Base-by-base conservation (phyloP, 2,329 filamentous ascomycete genomes). In the Berkeleyomyces rouxiae region DNA sequence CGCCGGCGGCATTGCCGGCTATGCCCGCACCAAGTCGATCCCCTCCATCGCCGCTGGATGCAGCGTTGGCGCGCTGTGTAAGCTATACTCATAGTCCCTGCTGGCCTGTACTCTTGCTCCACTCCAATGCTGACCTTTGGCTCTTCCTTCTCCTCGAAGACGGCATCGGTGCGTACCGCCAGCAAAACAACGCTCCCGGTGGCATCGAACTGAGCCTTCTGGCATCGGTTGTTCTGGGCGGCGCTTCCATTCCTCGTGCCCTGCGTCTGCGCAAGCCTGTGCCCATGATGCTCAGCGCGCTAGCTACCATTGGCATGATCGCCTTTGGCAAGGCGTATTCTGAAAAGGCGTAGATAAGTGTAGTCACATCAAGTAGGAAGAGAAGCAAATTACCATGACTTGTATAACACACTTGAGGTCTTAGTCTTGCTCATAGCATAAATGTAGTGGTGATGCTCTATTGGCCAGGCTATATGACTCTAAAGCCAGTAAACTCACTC, bases 151-250 rank as follows among this genome's bases (percentile, higher is more conserved):
- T 11, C 7, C 43, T 11, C 39, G 7, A 55, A 83, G 81, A 99
- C 74, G 84, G 84, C 33, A 77, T 96, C 51, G 89, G 90, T 66
- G 91, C 87, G 67, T 85, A 88, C 70, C 87, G 91, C 64, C 84
- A 96, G 66, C 84, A 86, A 69, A 85, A 83, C 68, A 78, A 80
- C 65, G 81, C 90, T 71, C 72, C 87, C 2, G 96, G 93, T 72
- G 93, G 92, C 66, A 76, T 95, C 68, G 93, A 97, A 74, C 77
- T 96, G 51, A 88, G 87, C n/a, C 80, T 99, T 7, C 78, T 96
- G 51, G 93, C 93, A 3, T 95, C 89, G 0, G 70, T 90, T n/a
- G 76, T 97, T 36, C 80, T 99, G 43, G 92, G 81, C 49, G 90
- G 90, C 23, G 87, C 87, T 49, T 87, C 88, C 1, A 85, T 97